Evolutionary conservation across 2,329 filamentous ascomycete species (phyloP).

Genomic region (Penicillium nordicum): DNA sequence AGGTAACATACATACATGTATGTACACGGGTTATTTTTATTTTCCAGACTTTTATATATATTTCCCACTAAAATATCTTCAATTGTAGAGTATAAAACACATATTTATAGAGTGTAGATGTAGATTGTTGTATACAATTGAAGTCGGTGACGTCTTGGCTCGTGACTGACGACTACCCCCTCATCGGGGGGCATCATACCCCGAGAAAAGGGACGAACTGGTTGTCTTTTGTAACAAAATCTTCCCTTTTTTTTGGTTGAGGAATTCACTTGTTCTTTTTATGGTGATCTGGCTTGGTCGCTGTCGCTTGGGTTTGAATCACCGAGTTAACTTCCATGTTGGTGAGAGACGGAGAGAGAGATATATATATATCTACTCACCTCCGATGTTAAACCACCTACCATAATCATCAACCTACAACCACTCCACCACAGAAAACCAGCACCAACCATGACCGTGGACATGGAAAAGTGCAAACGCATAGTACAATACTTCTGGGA

Average conservation of each 20-base stretch:
- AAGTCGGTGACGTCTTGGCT: constrained; percentile 7
- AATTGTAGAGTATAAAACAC: background rate
- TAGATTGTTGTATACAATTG: background rate
- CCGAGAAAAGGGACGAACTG: background rate
- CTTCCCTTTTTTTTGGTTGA: background rate
- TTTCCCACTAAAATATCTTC: background rate
- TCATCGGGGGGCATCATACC: background rate
- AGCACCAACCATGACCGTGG: constrained; percentile 56
- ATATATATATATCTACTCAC: background rate
- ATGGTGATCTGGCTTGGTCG: background rate
- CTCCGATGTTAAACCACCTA: background rate
- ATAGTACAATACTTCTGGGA: constrained; percentile 93
- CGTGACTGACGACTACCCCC: constrained; percentile 1
- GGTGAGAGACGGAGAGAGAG: too few species aligned
- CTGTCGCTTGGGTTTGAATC: background rate
- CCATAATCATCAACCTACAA: background rate
- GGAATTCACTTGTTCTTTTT: too few species aligned
- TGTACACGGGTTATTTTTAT: too few species aligned
- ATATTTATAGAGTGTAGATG: background rate
- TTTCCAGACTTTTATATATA: background rate
- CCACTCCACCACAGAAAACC: background rate
- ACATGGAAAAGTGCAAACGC: constrained; percentile 73
- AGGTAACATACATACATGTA: too few species aligned
- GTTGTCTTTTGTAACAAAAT: too few species aligned
- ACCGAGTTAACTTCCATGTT: background rate